Evolutionary conservation across 2,329 filamentous ascomycete species (phyloP).

Genomic region (Alternaria sp.): DNA sequence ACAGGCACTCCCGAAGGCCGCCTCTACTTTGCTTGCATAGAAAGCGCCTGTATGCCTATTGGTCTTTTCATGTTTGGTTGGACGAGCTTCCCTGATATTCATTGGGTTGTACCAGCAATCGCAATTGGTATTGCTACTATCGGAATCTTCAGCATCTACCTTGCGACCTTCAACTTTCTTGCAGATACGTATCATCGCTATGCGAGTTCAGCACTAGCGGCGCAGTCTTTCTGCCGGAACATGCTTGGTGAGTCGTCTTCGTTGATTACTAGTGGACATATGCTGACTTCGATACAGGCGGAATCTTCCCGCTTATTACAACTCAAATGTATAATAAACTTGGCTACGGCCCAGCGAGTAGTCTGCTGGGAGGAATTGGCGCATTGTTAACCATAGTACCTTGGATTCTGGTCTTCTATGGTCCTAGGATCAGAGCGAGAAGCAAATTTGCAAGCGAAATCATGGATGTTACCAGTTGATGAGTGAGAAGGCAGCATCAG

Average conservation of each 20-base stretch:
- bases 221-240: constrained; percentile 87
- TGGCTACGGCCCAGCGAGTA: constrained; percentile 74
- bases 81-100: constrained; percentile 67
- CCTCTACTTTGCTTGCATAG: constrained; percentile 83
- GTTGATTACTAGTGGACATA: neutral
- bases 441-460: constrained; percentile 74
- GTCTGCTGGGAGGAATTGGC: constrained; percentile 76
- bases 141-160: constrained; percentile 79
- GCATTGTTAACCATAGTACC: constrained; percentile 78
- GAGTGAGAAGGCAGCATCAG: neutral
- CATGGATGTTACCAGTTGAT: constrained; percentile 26
- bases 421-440: constrained; percentile 75
- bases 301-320: constrained; percentile 81
- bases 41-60: constrained; percentile 76
- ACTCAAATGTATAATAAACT: constrained; percentile 75
- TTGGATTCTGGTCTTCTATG: constrained; percentile 83
- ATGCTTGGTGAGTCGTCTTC: constrained; percentile 64
- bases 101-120: constrained; percentile 76
- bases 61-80: constrained; percentile 86
- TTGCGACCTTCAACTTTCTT: constrained; percentile 92
- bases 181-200: constrained; percentile 88
- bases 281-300: constrained; percentile 53
- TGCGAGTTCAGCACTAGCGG: constrained; percentile 84
- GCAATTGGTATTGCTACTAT: constrained; percentile 79
- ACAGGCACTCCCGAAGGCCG: constrained; percentile 71